Evolutionary conservation across 306 rosid species (phyloP).

Genomic region (Astragalus membranaceus): DNA sequence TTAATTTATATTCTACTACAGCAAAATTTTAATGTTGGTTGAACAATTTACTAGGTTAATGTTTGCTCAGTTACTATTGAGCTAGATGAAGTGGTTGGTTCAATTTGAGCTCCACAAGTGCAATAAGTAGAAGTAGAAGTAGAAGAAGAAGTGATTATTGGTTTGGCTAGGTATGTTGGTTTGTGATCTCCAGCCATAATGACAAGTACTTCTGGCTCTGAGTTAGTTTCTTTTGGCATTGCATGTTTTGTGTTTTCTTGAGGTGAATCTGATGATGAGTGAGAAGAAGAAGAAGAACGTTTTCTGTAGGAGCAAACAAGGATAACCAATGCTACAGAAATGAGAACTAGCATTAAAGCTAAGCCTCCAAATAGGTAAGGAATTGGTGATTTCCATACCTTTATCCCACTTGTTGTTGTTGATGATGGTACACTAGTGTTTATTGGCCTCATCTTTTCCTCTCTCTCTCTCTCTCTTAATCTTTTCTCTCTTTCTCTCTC

Average conservation of each 20-base stretch:
- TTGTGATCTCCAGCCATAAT: constrained; percentile 37
- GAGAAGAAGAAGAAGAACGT: constrained; percentile 17
- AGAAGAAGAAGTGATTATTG: constrained; percentile 4
- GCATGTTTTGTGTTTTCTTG: constrained; percentile 24
- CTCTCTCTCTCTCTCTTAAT: background rate
- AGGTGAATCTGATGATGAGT: constrained; percentile 10
- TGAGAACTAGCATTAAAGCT: constrained; percentile 45
- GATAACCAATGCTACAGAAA: constrained; percentile 56
- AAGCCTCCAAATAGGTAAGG: constrained; percentile 84
- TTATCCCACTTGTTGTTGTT: background rate
- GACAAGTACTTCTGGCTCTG: constrained; percentile 32
- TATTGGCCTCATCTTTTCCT: constrained; percentile 26
- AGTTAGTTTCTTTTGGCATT: constrained; percentile 18
- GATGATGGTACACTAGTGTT: constrained; percentile 23
- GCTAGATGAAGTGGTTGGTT: background rate
- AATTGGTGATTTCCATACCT: constrained; percentile 62
- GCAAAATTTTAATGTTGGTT: constrained; percentile 19
- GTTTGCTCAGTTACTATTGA: background rate
- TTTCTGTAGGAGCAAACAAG: constrained; percentile 55
- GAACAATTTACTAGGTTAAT: background rate
- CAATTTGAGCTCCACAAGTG: constrained; percentile 16
- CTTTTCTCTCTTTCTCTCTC: background rate
- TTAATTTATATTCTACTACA: background rate
- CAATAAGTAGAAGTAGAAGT: constrained; percentile 14
- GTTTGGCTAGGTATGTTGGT: constrained; percentile 37